Percentiles rank a stretch among this genome's conserved stretches.
Evolutionary conservation across 176 grass and related monocot species (phyloP).

Genomic region (Zoysia pacifica): DNA sequence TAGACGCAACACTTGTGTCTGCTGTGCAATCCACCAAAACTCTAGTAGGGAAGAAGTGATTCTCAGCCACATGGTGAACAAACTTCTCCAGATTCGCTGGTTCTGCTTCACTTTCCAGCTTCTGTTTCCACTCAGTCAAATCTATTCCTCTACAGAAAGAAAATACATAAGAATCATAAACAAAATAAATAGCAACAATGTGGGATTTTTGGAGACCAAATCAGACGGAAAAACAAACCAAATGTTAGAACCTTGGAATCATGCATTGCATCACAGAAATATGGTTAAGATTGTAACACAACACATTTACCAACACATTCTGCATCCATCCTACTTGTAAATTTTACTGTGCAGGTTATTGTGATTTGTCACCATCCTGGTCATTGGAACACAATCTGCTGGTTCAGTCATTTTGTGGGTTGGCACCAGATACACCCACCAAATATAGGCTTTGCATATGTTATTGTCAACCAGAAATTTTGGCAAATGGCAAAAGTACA

Average conservation of each 20-base stretch:
- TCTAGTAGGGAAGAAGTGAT: constrained; percentile 80
- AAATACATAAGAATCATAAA: constrained; percentile 9
- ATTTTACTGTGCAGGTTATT: not conserved
- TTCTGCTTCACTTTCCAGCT: constrained; percentile 58
- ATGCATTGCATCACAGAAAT: too few relatives aligned
- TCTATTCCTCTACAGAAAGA: constrained; percentile 62
- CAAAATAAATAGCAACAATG: not conserved
- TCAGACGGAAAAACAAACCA: not conserved
- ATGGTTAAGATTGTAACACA: not conserved
- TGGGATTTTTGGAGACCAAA: not conserved
- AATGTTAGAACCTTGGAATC: not conserved
- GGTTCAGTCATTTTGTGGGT: not conserved
- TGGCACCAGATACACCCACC: not conserved
- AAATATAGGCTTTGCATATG: not conserved
- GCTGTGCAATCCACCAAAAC: constrained; percentile 90
- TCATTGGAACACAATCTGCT: not conserved
- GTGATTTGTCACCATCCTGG: not conserved
- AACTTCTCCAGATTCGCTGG: constrained; percentile 61
- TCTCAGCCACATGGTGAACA: constrained; percentile 60
- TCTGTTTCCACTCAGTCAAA: constrained; percentile 65
- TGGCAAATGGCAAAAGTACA: not conserved
- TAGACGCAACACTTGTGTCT: constrained; percentile 72
- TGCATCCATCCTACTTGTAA: not conserved
- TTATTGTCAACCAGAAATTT: not conserved
- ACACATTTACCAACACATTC: not conserved